Conservation (phyloP, 495 filamentous ascomycete genomes). For the Neurospora sp. region DNA sequence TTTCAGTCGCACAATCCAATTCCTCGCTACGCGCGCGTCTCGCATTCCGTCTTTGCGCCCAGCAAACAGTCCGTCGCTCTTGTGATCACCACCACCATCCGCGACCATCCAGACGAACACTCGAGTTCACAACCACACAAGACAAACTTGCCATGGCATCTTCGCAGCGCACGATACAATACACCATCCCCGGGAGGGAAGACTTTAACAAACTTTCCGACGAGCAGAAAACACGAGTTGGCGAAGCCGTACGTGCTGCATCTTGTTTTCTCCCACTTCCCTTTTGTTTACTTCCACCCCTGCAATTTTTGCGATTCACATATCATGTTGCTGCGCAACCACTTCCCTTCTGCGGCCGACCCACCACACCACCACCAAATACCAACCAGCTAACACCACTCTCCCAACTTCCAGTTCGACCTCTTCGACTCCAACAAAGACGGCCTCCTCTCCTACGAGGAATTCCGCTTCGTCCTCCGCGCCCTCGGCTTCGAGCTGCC, state of each 20-base stretch:
- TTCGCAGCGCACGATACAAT: constrained; percentile 20
- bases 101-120: not conserved
- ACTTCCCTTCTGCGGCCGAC: not conserved
- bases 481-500: constrained; percentile 73
- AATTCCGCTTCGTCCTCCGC: constrained; percentile 95
- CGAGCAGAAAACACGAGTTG: constrained; percentile 25
- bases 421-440: constrained; percentile 98
- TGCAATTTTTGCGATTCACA: not conserved
- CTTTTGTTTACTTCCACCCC: not conserved
- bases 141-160: constrained; percentile 14
- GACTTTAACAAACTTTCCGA: constrained; percentile 26
- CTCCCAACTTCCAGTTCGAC: constrained; percentile 52
- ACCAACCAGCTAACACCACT: not conserved
- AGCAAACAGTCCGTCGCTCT: not conserved
- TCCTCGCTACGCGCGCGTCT: not conserved
- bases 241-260: constrained; percentile 18
- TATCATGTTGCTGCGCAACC: not conserved
- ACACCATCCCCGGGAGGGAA: constrained; percentile 22
- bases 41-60: not conserved
- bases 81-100: not conserved
- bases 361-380: not conserved
- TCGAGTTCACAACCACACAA: not conserved
- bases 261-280: not conserved
- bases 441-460: constrained; percentile 88
- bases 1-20: not conserved